Evolutionary conservation across 2,329 filamentous ascomycete species (phyloP), one percentile per base, ranked within the genome.

Genomic region (Phialophora macrospora): DNA sequence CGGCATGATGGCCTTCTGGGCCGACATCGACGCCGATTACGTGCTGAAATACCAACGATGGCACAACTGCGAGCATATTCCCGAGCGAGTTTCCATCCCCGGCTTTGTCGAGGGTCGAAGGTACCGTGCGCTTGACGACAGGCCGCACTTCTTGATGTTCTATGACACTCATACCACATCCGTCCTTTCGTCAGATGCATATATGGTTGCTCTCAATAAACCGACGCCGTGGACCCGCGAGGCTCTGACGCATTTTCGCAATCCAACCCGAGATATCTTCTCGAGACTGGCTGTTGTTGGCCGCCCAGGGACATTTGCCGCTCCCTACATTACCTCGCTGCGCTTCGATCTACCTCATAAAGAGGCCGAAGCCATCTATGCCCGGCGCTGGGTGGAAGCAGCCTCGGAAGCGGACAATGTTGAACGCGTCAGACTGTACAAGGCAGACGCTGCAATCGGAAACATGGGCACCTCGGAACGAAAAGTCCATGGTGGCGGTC

Each of bases 41-140:
- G 28, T 56, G 26, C n/a, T 56, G 54, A 32, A 24, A 34, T 56
- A 56, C 54, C 54, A 56, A 20, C 30, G 20, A 56, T 56, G 54
- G 54, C 54, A 34, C 54, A 56, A 56, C 54, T 56, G 54, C 30
- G 54, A 56, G 54, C 54, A 56, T 30, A 56, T 56, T 3, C 54
- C 54, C n/a, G 54, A 56, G 54, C 54, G 54, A 22, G 30, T 56
- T 14, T 56, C 54, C 28, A 56, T 56, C 54, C 54, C 54, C 20
- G 54, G 54, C 14, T 56, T 56, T 11, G 28, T 56, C 17, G 28
- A 56, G 41, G 54, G 54, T 34, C 26, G 54, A 34, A 32, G 54
- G 17, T 56, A 56, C n/a, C 54, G 54, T 12, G n/a, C 28, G 14
- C 28, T 56, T 6, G 54, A 56, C 54, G 32, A 56, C 54, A 17